A percentile compares a stretch with the other conserved stretches of the same genome.
Evolutionary conservation across 2,329 filamentous ascomycete genomes (phyloP).

Genomic region (Amauroascus verrucosus): DNA sequence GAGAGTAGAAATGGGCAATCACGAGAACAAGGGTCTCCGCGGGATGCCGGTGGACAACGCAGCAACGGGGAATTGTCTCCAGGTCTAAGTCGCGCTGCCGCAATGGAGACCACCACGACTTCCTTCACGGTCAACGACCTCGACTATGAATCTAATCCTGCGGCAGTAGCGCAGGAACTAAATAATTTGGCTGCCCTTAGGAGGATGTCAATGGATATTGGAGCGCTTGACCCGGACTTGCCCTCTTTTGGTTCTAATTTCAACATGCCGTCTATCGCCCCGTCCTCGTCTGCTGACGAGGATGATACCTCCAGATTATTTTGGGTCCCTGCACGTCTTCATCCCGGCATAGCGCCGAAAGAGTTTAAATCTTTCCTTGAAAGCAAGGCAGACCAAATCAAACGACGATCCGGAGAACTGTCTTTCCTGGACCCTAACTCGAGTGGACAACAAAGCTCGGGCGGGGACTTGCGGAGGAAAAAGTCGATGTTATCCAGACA

Average conservation of each 20-base stretch:
- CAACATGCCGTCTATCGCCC: constrained; percentile 34
- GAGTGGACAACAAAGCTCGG: constrained; percentile 44
- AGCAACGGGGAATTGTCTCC: constrained; percentile 41
- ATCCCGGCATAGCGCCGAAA: constrained; percentile 86
- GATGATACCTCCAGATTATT: constrained; percentile 80
- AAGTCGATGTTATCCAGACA: constrained; percentile 94
- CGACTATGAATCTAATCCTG: constrained; percentile 81
- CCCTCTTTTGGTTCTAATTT: constrained; percentile 34
- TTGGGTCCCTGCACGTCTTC: constrained; percentile 90
- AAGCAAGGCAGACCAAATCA: constrained; percentile 81
- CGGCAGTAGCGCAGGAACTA: constrained; percentile 80
- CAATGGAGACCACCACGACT: constrained; percentile 45
- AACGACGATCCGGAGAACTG: constrained; percentile 67
- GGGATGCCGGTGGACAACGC: constrained; percentile 19
- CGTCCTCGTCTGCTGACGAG: constrained; percentile 51
- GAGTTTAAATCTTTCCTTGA: constrained; percentile 97
- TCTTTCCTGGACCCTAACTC: constrained; percentile 49
- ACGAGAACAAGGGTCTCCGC: neutral
- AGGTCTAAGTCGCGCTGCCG: constrained; percentile 44
- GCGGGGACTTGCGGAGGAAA: constrained; percentile 62
- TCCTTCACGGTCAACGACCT: constrained; percentile 70
- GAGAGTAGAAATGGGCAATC: constrained; percentile 27
- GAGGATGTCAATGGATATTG: constrained; percentile 89
- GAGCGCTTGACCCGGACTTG: constrained; percentile 49
- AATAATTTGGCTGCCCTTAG: constrained; percentile 85